Evolutionary conservation across 2,329 filamentous ascomycete species (phyloP).

Genomic region (Penicillium aurantiogriseum): DNA sequence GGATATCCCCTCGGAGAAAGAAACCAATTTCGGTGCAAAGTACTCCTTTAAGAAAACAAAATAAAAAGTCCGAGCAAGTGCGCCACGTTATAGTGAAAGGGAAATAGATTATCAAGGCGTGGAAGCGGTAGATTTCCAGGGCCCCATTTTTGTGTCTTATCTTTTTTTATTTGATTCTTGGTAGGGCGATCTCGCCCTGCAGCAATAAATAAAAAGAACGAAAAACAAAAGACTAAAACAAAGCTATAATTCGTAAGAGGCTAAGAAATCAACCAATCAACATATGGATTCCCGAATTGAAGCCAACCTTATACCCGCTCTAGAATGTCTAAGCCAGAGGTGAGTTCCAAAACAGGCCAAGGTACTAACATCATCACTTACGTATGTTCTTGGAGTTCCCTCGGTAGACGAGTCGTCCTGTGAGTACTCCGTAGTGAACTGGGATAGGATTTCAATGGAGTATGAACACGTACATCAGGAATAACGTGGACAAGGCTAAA

Average conservation of each 20-base stretch:
- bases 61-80: background rate
- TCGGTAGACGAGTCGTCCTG: too few species aligned
- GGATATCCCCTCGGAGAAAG: background rate
- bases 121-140: conserved; percentile 5
- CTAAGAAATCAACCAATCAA: conserved; percentile 1
- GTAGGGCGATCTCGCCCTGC: conserved; percentile 6
- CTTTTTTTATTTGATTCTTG: background rate
- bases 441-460: background rate
- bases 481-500: conserved; percentile 4
- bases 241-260: background rate
- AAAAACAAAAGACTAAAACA: background rate
- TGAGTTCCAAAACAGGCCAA: conserved; percentile 17
- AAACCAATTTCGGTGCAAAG: conserved; percentile 1
- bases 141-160: background rate
- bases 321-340: conserved; percentile 15
- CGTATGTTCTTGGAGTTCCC: conserved; percentile 19
- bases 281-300: background rate
- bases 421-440: background rate
- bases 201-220: background rate
- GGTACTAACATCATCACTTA: conserved; percentile 26
- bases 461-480: background rate
- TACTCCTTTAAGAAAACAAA: conserved; percentile 5
- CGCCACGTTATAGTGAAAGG: background rate
- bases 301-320: conserved; percentile 7
- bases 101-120: background rate